phyloP scores from a whole-genome alignment of 768 basidiomycete genomes.

The Naematelia aurantialba region DNA sequence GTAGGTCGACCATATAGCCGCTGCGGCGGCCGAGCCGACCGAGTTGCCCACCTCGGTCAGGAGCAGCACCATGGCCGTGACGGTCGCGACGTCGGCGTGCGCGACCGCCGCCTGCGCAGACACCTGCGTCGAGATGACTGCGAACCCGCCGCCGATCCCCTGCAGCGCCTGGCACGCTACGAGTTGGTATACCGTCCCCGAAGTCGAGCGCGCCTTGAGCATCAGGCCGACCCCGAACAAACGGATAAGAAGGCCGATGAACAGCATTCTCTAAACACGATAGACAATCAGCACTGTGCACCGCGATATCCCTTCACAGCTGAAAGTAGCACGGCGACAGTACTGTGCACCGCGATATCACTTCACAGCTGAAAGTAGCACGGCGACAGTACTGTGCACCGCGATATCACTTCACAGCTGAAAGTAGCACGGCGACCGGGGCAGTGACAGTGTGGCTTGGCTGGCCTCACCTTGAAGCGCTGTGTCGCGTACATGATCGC shows the following conservation, averaged over 20 bases:
- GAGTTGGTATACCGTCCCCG: conserved; percentile 51
- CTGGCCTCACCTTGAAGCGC: conserved; percentile 58
- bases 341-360: neutral
- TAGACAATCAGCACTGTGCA: conserved; percentile 13
- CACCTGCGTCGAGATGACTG: conserved; percentile 59
- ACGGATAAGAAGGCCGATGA: conserved; percentile 61
- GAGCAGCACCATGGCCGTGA: conserved; percentile 62
- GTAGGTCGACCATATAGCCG: conserved; percentile 46
- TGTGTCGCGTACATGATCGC: conserved; percentile 57
- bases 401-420: neutral
- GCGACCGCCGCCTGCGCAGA: conserved; percentile 65
- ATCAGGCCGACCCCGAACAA: conserved; percentile 65
- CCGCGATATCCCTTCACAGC: neutral
- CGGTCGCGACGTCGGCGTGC: conserved; percentile 64
- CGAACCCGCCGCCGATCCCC: conserved; percentile 70
- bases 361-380: conserved; percentile 3
- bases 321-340: conserved; percentile 2
- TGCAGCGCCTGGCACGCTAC: conserved; percentile 69
- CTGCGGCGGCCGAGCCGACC: conserved; percentile 63
- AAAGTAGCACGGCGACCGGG: neutral
- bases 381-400: neutral
- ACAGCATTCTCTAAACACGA: conserved; percentile 57
- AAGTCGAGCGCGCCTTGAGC: conserved; percentile 66
- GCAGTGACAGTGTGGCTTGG: neutral
- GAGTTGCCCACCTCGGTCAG: conserved; percentile 67